These are phyloP conservation scores for Chenopodium quinoa DNA, from an alignment of 148 eudicot genomes.

Conservation along the genomic window DNA sequence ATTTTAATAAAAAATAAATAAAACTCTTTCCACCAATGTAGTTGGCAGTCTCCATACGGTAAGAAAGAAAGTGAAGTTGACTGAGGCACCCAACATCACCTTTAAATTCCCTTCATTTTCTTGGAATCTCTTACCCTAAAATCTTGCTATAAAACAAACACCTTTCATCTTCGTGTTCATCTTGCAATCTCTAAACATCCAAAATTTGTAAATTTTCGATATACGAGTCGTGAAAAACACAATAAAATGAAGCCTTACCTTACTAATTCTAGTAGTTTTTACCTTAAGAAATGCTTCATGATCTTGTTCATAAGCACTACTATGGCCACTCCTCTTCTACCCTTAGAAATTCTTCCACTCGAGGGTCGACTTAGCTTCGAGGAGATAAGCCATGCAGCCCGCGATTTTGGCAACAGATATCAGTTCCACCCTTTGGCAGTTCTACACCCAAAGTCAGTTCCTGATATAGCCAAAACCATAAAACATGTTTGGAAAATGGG, in stretches of 20 bases:
- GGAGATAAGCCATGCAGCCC: constrained; percentile 42
- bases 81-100: constrained; percentile 31
- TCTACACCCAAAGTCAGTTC: constrained; percentile 55
- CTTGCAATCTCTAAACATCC: constrained; percentile 15
- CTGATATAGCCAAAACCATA: constrained; percentile 56
- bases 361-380: constrained; percentile 48
- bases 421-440: constrained; percentile 55
- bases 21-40: constrained; percentile 36
- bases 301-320: constrained; percentile 41
- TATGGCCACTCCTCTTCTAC: constrained; percentile 32
- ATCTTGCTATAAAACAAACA: constrained; percentile 18
- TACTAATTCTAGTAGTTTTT: not conserved
- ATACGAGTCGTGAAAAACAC: not conserved
- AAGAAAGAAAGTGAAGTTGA: constrained; percentile 37
- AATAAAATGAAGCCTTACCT: constrained; percentile 29
- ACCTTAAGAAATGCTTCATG: constrained; percentile 32
- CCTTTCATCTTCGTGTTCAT: constrained; percentile 5
- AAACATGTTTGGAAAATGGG: constrained; percentile 58
- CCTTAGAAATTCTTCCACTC: constrained; percentile 40
- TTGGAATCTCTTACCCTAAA: constrained; percentile 24
- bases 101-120: constrained; percentile 45
- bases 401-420: constrained; percentile 60
- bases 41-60: constrained; percentile 59
- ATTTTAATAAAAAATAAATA: constrained; percentile 20
- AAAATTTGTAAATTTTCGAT: not conserved